phyloP scores from a whole-genome alignment of 2,329 filamentous ascomycete species.

The Penicillium nordicum region DNA sequence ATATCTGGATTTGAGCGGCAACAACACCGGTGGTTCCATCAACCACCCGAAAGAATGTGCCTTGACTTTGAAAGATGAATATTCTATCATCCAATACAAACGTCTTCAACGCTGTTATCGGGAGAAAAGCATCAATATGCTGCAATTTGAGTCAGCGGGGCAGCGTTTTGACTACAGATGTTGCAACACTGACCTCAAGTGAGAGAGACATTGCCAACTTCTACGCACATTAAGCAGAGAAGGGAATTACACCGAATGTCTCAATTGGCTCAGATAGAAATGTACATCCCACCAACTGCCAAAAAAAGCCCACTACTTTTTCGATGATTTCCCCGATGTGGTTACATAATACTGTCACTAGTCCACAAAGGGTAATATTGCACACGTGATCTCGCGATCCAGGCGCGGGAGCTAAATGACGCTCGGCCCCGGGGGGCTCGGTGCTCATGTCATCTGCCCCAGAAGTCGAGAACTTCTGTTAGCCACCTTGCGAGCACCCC shows the following conservation, averaged over 20 bases:
- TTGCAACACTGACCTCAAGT: slow-evolving; percentile 29
- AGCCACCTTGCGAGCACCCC: not conserved
- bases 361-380: slow-evolving; percentile 17
- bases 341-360: slow-evolving; percentile 10
- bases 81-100: slow-evolving; percentile 25
- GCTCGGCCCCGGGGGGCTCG: not conserved
- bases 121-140: slow-evolving; percentile 44
- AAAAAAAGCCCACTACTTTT: slow-evolving; percentile 14
- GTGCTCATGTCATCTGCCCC: not conserved
- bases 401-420: not conserved
- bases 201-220: slow-evolving; percentile 25
- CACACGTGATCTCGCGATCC: slow-evolving; percentile 24
- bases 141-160: slow-evolving; percentile 27
- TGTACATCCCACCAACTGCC: slow-evolving; percentile 11
- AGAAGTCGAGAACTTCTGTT: not conserved
- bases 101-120: slow-evolving; percentile 41
- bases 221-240: slow-evolving; percentile 16
- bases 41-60: slow-evolving; percentile 34
- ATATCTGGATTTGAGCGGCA: slow-evolving; percentile 30
- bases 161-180: not conserved
- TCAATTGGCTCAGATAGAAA: slow-evolving; percentile 3
- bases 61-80: slow-evolving; percentile 41
- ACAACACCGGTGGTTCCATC: slow-evolving; percentile 32
- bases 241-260: slow-evolving; percentile 5
- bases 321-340: not conserved